A percentile compares a stretch with the other conserved stretches of the same genome.
These are phyloP conservation scores for Ophiocordyceps camponoti-leonardi DNA, from an alignment of 2,329 filamentous ascomycete species.

Conservation along the genomic window DNA sequence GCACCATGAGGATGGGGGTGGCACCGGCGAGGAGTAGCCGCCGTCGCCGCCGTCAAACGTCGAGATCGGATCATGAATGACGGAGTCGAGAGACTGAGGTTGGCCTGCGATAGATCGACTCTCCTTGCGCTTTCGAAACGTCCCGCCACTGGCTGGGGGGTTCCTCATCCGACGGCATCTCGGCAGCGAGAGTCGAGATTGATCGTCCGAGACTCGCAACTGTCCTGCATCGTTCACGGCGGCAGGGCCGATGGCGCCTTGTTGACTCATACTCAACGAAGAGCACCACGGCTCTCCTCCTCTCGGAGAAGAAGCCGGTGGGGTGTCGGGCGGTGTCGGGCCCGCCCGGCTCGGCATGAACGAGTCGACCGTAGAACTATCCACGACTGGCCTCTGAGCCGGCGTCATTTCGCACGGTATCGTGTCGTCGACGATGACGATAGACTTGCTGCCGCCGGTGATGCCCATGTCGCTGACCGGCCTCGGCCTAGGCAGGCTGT, in stretches of 20 bases:
- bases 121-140: conserved; percentile 21
- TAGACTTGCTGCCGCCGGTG: conserved; percentile 73
- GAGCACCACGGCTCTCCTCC: conserved; percentile 34
- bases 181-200: conserved; percentile 13
- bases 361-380: conserved; percentile 31
- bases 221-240: conserved; percentile 17
- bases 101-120: conserved; percentile 28
- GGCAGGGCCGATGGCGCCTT: conserved; percentile 17
- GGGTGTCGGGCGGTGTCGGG: conserved; percentile 44
- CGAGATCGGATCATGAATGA: conserved; percentile 36
- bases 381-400: conserved; percentile 27
- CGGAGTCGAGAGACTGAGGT: conserved; percentile 30
- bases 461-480: conserved; percentile 39
- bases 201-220: conserved; percentile 18
- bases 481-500: conserved; percentile 17
- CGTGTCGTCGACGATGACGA: conserved; percentile 69
- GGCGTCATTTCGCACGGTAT: conserved; percentile 26
- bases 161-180: conserved; percentile 9
- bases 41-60: conserved; percentile 42
- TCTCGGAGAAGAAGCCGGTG: conserved; percentile 25
- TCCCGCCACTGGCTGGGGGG: conserved; percentile 11
- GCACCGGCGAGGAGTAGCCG: background rate
- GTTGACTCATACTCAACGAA: conserved; percentile 35
- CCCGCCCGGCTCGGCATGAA: conserved; percentile 31
- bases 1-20: conserved; percentile 9